Evolutionary conservation across 2,329 filamentous ascomycete genomes (phyloP).

Genomic region (Talaromyces verruculosus): DNA sequence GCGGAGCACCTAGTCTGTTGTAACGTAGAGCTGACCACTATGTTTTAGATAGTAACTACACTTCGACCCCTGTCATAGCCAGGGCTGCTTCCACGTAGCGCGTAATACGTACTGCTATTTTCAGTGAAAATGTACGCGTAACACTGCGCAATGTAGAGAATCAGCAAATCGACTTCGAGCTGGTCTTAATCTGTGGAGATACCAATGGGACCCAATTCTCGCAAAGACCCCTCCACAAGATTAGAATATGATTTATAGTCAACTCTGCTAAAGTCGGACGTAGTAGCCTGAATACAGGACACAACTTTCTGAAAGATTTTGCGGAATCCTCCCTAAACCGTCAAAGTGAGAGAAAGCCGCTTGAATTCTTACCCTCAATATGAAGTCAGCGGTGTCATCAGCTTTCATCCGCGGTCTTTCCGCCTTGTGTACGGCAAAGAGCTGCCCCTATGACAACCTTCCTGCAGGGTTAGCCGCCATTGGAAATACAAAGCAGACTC

Average conservation of each 20-base stretch:
- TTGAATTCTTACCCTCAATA: background rate
- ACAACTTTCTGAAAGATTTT: background rate
- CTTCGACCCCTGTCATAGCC: background rate
- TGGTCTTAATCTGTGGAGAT: no score
- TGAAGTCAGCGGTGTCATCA: background rate
- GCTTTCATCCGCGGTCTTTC: background rate
- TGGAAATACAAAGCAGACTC: slow-evolving; percentile 1
- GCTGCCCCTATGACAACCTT: background rate
- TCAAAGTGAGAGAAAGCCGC: background rate
- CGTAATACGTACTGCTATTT: background rate
- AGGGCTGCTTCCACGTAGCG: background rate
- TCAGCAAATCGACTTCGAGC: no score
- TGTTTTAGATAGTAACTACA: background rate
- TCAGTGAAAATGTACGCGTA: no score
- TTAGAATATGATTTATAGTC: no score
- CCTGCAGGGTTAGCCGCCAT: background rate
- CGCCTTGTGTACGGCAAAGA: background rate
- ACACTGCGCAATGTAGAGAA: no score
- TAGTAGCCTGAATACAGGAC: background rate
- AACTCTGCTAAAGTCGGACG: background rate
- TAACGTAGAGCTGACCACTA: background rate
- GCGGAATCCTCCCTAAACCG: no score
- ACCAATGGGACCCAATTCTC: no score
- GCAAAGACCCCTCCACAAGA: no score
- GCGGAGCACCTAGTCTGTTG: background rate